Evolutionary conservation across 177 flowering plant genomes (phyloP), one percentile per base, ranked within the genome.

Genomic region (Telopea speciosissima): DNA sequence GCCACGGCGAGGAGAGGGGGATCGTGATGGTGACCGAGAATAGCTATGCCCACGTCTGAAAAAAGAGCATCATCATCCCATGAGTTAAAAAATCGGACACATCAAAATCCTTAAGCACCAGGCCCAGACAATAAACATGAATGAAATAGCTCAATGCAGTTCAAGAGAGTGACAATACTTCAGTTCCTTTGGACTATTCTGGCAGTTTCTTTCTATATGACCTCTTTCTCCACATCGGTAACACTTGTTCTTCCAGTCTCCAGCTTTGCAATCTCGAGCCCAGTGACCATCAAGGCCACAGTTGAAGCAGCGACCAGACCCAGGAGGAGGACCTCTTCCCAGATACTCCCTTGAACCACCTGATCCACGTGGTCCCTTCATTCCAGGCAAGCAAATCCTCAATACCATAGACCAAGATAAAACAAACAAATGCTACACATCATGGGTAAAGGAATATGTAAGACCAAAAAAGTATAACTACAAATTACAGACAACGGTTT

Each of bases 191-290:
- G 98, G 98, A 81, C 98, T 93, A 71, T 92, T 90, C 75, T 89
- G 85, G 77, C 98, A 93, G 68, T 87, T 90, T 62, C 91, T 88
- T 75, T 92, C 97, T 16, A 91, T 90, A 68, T 93, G 97, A 19
- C 97, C 98, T 68, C 96, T 76, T 71, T 92, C 90, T 1, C 98
- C 98, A 79, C 98, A 93, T 44, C 97, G 97, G 65, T 93, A 93
- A 72, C 97, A 93, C 80, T 87, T 90, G 75, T 93, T 93, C 77
- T 93, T 93, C 98, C 98, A 93, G 77, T 93, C 98, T 19, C 98
- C 98, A 71, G 98, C 96, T 78, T 89, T 92, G 84, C 98, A 93
- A 73, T 93, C 98, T 56, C 97, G 87, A 26, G 98, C 98, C 98
- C 98, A 93, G 63, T 93, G 98, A 9, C 98, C 98, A 81, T 93